Evolutionary conservation across 768 basidiomycete genomes (phyloP).

Genomic region (Leccinum uliginosum): DNA sequence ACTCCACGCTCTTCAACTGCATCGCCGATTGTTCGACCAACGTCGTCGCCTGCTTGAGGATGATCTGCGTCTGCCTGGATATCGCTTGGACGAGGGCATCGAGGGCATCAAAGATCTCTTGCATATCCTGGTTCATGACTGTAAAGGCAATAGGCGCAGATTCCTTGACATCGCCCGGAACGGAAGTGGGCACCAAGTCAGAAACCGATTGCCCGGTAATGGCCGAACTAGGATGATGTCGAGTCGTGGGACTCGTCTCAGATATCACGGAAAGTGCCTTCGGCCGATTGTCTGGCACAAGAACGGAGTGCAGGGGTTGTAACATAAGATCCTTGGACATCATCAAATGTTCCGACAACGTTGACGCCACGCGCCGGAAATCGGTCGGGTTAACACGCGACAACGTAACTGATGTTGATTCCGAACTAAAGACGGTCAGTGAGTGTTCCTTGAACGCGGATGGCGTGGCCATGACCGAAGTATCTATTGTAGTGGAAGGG

Average conservation of each 20-base stretch:
- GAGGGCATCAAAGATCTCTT: constrained; percentile 54
- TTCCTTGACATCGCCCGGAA: constrained; percentile 47
- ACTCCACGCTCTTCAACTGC: constrained; percentile 25
- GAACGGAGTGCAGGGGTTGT: constrained; percentile 28
- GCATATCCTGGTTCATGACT: constrained; percentile 47
- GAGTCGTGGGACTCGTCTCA: constrained; percentile 8
- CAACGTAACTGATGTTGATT: constrained; percentile 33
- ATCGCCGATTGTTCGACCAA: constrained; percentile 43
- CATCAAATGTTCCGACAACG: constrained; percentile 26
- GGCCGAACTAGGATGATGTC: constrained; percentile 10
- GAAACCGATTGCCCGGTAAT: constrained; percentile 15
- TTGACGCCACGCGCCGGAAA: constrained; percentile 16
- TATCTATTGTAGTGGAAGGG: constrained; percentile 27
- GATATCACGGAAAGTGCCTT: constrained; percentile 31
- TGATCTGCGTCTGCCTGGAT: constrained; percentile 37
- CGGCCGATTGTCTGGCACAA: constrained; percentile 16
- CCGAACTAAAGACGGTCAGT: constrained; percentile 47
- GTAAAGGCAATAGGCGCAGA: constrained; percentile 42
- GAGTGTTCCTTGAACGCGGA: constrained; percentile 48
- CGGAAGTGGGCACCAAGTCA: constrained; percentile 36
- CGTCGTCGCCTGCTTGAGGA: constrained; percentile 31
- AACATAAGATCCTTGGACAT: constrained; percentile 35
- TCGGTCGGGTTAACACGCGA: constrained; percentile 24
- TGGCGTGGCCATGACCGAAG: constrained; percentile 28
- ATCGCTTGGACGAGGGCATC: constrained; percentile 53